A percentile compares a stretch with the other conserved stretches of the same genome.
Conservation (phyloP, 2,329 filamentous ascomycete genomes). For the Reticulascus tulasneorum region DNA sequence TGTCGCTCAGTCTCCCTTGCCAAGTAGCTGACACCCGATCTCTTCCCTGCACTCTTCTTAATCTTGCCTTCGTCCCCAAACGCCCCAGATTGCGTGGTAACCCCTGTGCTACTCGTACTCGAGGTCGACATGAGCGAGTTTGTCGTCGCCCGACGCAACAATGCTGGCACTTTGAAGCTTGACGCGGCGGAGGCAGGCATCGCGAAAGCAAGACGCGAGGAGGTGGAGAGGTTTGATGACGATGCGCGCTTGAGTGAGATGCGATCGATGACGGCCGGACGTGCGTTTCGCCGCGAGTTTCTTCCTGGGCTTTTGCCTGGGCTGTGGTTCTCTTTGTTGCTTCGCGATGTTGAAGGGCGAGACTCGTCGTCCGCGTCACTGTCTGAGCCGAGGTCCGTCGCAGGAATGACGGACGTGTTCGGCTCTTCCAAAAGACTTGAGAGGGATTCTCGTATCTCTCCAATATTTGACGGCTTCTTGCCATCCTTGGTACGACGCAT, state of each 20-base stretch:
- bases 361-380: slow-evolving; percentile 46
- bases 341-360: slow-evolving; percentile 20
- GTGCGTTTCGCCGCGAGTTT: slow-evolving; percentile 31
- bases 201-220: slow-evolving; percentile 53
- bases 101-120: slow-evolving; percentile 20
- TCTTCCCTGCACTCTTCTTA: slow-evolving; percentile 57
- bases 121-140: slow-evolving; percentile 48
- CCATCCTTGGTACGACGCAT: slow-evolving; percentile 57
- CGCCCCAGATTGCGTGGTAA: slow-evolving; percentile 10
- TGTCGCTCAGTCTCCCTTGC: slow-evolving; percentile 55
- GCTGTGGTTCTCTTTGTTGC: slow-evolving; percentile 47
- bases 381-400: slow-evolving; percentile 47
- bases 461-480: slow-evolving; percentile 68
- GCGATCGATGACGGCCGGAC: slow-evolving; percentile 62
- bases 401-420: slow-evolving; percentile 41
- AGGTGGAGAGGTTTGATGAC: slow-evolving; percentile 31
- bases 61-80: slow-evolving; percentile 49
- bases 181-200: slow-evolving; percentile 30
- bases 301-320: slow-evolving; percentile 20
- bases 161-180: slow-evolving; percentile 63
- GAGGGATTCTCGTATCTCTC: slow-evolving; percentile 78
- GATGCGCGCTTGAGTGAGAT: slow-evolving; percentile 62
- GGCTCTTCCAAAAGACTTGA: slow-evolving; percentile 78
- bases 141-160: slow-evolving; percentile 71
- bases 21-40: slow-evolving; percentile 58